These are phyloP conservation scores for Cucumis melo DNA, from an alignment of 306 rosid species.

Conservation along the genomic window DNA sequence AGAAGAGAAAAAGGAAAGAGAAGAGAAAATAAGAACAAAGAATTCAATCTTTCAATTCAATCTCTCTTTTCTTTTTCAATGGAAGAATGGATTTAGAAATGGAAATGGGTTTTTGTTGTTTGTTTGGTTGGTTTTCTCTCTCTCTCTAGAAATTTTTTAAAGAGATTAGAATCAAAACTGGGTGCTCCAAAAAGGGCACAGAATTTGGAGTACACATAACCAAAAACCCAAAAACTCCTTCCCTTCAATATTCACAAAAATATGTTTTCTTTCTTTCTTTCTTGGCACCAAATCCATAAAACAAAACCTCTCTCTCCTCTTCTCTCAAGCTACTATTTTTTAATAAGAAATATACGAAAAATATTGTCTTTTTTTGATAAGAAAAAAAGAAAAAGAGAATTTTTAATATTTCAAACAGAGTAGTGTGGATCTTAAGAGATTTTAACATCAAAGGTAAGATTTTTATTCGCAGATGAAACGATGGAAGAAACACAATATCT, in stretches of 20 bases:
- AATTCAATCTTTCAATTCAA: background rate
- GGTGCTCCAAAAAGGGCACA: constrained; percentile 13
- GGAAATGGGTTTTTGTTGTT: background rate
- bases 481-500: background rate
- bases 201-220: background rate
- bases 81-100: background rate
- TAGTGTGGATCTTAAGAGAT: background rate
- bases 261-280: background rate
- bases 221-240: background rate
- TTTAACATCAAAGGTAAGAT: background rate
- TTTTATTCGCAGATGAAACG: background rate
- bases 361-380: no score
- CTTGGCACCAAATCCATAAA: background rate
- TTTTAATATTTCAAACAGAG: background rate
- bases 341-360: no score
- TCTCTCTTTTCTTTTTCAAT: background rate
- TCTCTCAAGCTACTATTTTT: background rate
- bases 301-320: background rate
- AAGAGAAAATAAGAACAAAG: background rate
- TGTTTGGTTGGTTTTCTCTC: background rate
- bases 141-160: background rate
- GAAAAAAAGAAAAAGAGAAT: no score
- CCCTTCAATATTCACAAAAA: constrained; percentile 1
- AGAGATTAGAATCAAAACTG: constrained; percentile 13
- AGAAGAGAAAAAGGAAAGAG: background rate